These are phyloP conservation scores for Jaapia argillacea DNA, from an alignment of 768 basidiomycete genomes.

Conservation along the genomic window DNA sequence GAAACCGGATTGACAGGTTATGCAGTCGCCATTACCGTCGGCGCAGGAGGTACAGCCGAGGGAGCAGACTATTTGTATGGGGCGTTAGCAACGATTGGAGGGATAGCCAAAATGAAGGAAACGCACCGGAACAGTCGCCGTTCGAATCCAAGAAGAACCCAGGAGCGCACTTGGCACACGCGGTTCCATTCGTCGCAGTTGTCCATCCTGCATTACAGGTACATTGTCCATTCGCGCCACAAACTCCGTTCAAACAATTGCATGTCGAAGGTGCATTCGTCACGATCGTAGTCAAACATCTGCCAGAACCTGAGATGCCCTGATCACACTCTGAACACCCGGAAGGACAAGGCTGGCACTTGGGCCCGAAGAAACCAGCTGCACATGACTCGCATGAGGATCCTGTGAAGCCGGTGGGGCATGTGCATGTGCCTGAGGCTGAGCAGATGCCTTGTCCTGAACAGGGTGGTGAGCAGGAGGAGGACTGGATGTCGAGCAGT, in stretches of 20 bases:
- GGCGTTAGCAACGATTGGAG: slow-evolving; percentile 1
- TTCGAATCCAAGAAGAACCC: slow-evolving; percentile 67
- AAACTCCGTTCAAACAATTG: slow-evolving; percentile 77
- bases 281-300: slow-evolving; percentile 45
- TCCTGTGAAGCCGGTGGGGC: slow-evolving; percentile 67
- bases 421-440: slow-evolving; percentile 58
- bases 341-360: slow-evolving; percentile 58
- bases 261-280: slow-evolving; percentile 53
- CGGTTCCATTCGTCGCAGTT: slow-evolving; percentile 57
- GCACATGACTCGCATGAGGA: slow-evolving; percentile 73
- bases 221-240: slow-evolving; percentile 59
- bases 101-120: slow-evolving; percentile 1
- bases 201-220: slow-evolving; percentile 73
- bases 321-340: slow-evolving; percentile 69
- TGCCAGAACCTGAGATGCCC: slow-evolving; percentile 69
- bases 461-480: slow-evolving; percentile 68
- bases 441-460: slow-evolving; percentile 66
- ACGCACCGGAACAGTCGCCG: slow-evolving; percentile 66
- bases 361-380: slow-evolving; percentile 64
- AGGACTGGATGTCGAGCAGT: slow-evolving; percentile 63
- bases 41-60: slow-evolving; percentile 67
- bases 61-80: slow-evolving; percentile 49
- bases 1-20: slow-evolving; percentile 61
- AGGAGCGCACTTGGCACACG: slow-evolving; percentile 61
- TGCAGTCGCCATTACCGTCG: slow-evolving; percentile 57